Conservation (phyloP, 2,329 filamentous ascomycete species). For the Colletotrichum neosansevieriae region DNA sequence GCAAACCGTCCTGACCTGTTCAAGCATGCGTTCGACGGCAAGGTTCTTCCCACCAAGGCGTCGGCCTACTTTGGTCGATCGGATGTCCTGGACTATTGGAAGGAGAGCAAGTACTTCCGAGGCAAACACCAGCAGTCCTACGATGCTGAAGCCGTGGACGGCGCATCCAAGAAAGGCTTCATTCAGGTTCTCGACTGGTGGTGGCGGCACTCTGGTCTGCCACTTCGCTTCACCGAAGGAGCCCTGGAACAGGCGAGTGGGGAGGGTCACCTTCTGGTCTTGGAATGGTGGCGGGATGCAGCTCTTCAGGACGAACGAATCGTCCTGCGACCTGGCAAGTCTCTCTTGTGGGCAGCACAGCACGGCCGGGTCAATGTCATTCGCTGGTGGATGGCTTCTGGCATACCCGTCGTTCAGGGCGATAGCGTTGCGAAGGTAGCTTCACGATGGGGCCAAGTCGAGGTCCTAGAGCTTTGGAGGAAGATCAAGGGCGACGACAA, state of each 20-base stretch:
- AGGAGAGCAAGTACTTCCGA: slow-evolving; percentile 82
- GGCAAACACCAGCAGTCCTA: slow-evolving; percentile 79
- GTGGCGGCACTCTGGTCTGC: slow-evolving; percentile 81
- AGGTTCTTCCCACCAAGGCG: slow-evolving; percentile 87
- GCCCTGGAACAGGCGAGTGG: slow-evolving; percentile 90
- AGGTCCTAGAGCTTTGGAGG: slow-evolving; percentile 87
- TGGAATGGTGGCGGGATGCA: slow-evolving; percentile 93
- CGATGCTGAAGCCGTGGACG: slow-evolving; percentile 85
- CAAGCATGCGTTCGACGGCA: slow-evolving; percentile 82
- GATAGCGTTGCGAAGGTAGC: slow-evolving; percentile 88
- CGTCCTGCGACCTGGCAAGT: slow-evolving; percentile 83
- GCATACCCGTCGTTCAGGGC: slow-evolving; percentile 82
- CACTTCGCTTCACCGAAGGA: slow-evolving; percentile 86
- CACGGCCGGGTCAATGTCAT: slow-evolving; percentile 82
- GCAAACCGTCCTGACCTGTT: slow-evolving; percentile 72
- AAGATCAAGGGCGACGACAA: slow-evolving; percentile 72
- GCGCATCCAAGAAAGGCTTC: slow-evolving; percentile 87
- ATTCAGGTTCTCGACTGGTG: slow-evolving; percentile 92
- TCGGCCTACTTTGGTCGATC: slow-evolving; percentile 87
- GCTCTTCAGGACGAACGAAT: slow-evolving; percentile 69
- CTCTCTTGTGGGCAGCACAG: slow-evolving; percentile 85
- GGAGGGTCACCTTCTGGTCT: slow-evolving; percentile 84
- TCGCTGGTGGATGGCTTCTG: slow-evolving; percentile 88
- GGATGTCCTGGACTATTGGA: slow-evolving; percentile 93
- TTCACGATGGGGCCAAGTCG: slow-evolving; percentile 85